Evolutionary conservation across 257 asterid species (phyloP).

Genomic region (Henckelia pumila): DNA sequence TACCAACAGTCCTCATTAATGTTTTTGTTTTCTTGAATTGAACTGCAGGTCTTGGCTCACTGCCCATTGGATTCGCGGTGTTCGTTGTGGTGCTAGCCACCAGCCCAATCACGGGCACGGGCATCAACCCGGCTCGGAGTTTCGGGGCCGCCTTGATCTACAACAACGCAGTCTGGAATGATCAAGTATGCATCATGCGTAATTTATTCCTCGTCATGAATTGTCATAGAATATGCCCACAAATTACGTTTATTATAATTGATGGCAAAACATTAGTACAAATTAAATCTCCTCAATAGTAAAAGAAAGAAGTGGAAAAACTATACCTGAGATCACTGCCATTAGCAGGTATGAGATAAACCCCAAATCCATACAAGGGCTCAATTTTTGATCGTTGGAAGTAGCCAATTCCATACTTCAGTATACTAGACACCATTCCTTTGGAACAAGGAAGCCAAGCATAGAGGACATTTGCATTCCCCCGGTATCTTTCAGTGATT

Average conservation of each 20-base stretch:
- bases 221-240: no score
- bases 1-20: no score
- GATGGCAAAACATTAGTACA: neutral
- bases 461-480: slow-evolving; percentile 62
- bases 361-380: slow-evolving; percentile 51
- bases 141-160: no score
- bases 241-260: neutral
- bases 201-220: no score
- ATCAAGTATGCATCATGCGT: no score
- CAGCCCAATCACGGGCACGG: no score
- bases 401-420: slow-evolving; percentile 64
- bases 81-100: no score
- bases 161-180: no score
- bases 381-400: slow-evolving; percentile 35
- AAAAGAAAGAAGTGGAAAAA: slow-evolving; percentile 17
- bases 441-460: slow-evolving; percentile 92
- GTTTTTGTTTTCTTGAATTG: no score
- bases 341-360: slow-evolving; percentile 70
- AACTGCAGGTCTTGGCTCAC: no score
- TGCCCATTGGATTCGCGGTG: no score
- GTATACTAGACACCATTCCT: slow-evolving; percentile 39
- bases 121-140: no score
- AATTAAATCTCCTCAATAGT: neutral
- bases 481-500: slow-evolving; percentile 58
- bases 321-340: slow-evolving; percentile 69